Evolutionary conservation across 148 eudicot genomes (phyloP), one percentile per base, ranked within the genome.

Genomic region (Cornus suecica): DNA sequence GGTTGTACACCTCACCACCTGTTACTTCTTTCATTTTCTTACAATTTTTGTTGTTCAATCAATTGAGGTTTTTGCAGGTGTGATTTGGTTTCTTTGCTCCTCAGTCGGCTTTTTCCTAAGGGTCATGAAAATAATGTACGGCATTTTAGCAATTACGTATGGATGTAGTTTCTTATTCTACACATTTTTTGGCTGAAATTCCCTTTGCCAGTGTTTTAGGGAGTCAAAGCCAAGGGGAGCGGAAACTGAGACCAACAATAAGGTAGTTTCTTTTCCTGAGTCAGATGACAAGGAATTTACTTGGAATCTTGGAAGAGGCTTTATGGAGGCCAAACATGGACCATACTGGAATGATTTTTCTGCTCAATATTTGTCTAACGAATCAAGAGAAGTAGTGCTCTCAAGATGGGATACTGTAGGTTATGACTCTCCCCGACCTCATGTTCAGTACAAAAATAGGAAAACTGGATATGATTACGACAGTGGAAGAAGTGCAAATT

Each of bases 41-140:
- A 10, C 65, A 81, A 54, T 31, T 74, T 29, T 27, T 73, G 58
- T 61, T 71, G 26, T 68, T 42, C 29, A 72, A 24, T 56, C 45
- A 32, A 22, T 60, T 51, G 10, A n/a, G 5, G 63, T 14, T 34
- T 79, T 78, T 34, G 68, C 87, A 89, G 99, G 91, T 86, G 71
- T 66, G 42, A 89, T 84, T 76, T 90, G 89, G 87, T 92, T 74
- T 79, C 84, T 77, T 58, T 81, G 72, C 97, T 94, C 66, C 79
- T 94, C 18, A 79, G 70, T 58, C 90, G 97, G 80, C 77, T 92
- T 79, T 80, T 88, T 61, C 91, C 97, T 32, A 80, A 79, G 83
- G 80, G 27, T 64, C 72, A 78, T 51, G 80, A 74, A 70, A 83
- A 66, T 31, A 72, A 68, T 73, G 99, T 92, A 94, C 51, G 79